Evolutionary conservation across 139 green algal species (phyloP).

Genomic region (Desmodesmus armatus): DNA sequence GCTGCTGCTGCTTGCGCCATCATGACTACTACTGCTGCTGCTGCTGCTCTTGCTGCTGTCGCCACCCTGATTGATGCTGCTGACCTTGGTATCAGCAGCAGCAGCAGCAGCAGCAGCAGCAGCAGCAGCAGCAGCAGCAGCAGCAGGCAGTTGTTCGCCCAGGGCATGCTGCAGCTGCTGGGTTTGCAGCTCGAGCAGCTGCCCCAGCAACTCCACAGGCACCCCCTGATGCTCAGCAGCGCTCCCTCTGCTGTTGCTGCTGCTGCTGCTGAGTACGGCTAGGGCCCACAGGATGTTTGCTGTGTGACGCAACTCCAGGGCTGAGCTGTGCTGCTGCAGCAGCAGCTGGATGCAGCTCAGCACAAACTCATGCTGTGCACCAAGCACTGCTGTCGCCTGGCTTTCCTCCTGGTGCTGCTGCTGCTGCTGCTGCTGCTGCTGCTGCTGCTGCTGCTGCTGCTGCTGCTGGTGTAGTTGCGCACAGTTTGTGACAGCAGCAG

Average conservation of each 20-base stretch:
- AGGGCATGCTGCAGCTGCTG: slow-evolving; percentile 9
- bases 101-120: not conserved
- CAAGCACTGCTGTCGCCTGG: not conserved
- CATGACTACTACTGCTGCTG: slow-evolving; percentile 1
- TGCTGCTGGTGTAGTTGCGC: slow-evolving; percentile 23
- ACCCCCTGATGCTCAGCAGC: not conserved
- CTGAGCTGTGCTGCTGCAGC: not conserved
- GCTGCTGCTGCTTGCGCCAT: slow-evolving; percentile 29
- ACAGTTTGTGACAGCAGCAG: slow-evolving; percentile 14
- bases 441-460: slow-evolving; percentile 20
- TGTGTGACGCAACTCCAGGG: slow-evolving; percentile 5
- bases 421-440: slow-evolving; percentile 18
- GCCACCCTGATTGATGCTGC: too few relatives aligned
- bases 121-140: not conserved
- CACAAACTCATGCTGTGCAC: not conserved
- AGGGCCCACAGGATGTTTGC: slow-evolving; percentile 45
- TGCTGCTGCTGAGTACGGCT: not conserved
- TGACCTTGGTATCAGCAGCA: not conserved
- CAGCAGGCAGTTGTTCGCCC: too few relatives aligned
- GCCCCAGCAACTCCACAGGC: not conserved
- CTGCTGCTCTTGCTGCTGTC: slow-evolving; percentile 14
- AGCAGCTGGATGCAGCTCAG: not conserved
- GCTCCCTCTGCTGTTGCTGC: slow-evolving; percentile 23
- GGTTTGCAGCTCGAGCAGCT: not conserved
- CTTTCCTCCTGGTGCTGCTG: not conserved